Conservation (phyloP, 139 green algal species). For the Chlorella sp. region DNA sequence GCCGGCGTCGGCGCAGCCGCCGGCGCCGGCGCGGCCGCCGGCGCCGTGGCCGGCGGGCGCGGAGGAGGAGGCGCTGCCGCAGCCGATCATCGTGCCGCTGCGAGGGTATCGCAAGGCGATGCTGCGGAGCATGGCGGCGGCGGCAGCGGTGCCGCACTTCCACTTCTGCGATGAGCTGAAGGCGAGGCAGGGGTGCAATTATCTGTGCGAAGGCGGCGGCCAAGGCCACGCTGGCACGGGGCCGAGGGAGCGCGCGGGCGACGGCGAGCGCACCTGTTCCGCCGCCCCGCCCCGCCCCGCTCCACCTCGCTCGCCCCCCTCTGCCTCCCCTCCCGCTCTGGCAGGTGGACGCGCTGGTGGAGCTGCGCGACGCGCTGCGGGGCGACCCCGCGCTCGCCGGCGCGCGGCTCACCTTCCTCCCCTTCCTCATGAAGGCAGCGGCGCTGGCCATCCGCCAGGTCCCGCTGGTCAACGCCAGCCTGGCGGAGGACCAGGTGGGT, state of each 20-base stretch:
- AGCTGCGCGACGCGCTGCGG: constrained; percentile 46
- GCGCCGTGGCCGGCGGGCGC: neutral
- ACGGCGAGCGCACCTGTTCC: too few relatives aligned
- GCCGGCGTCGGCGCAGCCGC: neutral
- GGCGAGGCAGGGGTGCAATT: too few relatives aligned
- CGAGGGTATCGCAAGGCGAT: constrained; percentile 75
- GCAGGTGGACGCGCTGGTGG: constrained; percentile 62
- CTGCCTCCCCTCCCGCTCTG: neutral
- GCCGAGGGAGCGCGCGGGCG: too few relatives aligned
- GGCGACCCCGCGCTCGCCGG: constrained; percentile 30
- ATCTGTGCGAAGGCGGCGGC: too few relatives aligned
- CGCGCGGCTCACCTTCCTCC: constrained; percentile 80
- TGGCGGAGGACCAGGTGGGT: constrained; percentile 69
- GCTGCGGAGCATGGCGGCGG: constrained; percentile 76
- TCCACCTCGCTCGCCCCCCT: neutral
- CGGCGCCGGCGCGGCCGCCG: neutral
- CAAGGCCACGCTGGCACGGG: neutral
- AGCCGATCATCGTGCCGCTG: constrained; percentile 29
- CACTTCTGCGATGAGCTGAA: constrained; percentile 83
- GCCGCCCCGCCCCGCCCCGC: too few relatives aligned
- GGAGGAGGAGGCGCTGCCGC: neutral
- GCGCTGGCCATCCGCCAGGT: constrained; percentile 64
- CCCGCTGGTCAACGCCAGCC: constrained; percentile 76
- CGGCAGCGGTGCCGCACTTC: constrained; percentile 78
- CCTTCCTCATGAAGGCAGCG: constrained; percentile 81